These are phyloP conservation scores for Coemansia sp. DNA, from an alignment of 192 early-diverging fungal genomes.

Conservation along the genomic window DNA sequence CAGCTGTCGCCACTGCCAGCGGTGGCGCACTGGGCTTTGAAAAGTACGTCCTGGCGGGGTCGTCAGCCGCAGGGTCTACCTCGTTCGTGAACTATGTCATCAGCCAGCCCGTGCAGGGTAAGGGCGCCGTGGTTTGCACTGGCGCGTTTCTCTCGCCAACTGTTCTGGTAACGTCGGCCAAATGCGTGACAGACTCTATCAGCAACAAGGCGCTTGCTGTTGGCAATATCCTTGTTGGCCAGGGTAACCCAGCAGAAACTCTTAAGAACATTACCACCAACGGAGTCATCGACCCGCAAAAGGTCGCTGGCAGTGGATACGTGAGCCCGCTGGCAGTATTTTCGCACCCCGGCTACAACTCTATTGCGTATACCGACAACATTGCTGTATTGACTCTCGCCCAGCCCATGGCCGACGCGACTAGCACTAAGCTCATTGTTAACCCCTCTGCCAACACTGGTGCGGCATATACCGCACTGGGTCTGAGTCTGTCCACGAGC, in stretches of 20 bases:
- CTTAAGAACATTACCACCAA: constrained; percentile 16
- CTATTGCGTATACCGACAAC: constrained; percentile 50
- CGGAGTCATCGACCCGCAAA: constrained; percentile 10
- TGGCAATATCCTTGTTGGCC: constrained; percentile 36
- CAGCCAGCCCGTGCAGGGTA: constrained; percentile 14
- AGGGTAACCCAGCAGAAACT: constrained; percentile 17
- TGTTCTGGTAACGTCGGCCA: constrained; percentile 34
- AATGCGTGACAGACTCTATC: constrained; percentile 46
- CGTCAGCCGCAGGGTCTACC: constrained; percentile 10
- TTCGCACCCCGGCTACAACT: constrained; percentile 51
- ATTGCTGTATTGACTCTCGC: constrained; percentile 39
- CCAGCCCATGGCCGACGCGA: constrained; percentile 32
- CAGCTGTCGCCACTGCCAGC: constrained; percentile 32
- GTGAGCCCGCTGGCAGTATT: constrained; percentile 23
- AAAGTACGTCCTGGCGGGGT: constrained; percentile 40
- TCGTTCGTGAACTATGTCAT: constrained; percentile 40
- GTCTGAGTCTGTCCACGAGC: constrained; percentile 21
- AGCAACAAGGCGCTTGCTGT: constrained; percentile 47
- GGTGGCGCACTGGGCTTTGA: constrained; percentile 34
- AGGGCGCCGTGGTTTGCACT: constrained; percentile 28
- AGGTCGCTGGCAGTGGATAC: constrained; percentile 27
- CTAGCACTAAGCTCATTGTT: constrained; percentile 31
- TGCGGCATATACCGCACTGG: constrained; percentile 34
- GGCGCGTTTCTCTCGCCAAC: constrained; percentile 48
- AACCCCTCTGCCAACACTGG: constrained; percentile 23